Base-by-base conservation (phyloP, 2,329 filamentous ascomycete species). In the Cordyceps cateniannulata region DNA sequence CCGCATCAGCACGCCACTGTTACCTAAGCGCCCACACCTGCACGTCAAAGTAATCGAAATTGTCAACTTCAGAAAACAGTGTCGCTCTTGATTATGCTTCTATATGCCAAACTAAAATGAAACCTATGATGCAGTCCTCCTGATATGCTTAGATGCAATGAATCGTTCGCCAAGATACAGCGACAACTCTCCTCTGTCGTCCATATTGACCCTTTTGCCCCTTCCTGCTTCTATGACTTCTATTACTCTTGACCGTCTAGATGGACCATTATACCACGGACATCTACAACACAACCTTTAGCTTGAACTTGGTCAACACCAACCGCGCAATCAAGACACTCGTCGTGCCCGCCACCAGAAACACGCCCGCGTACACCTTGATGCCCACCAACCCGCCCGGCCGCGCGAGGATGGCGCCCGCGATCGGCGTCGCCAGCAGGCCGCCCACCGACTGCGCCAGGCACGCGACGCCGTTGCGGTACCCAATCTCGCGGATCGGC, bases 401-500 rank as follows among this genome's bases (percentile, higher is more conserved):
- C n/a, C 51, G 54, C 27, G 65, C 55, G 5, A 66, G 59, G 29
- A 68, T 65, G 48, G 61, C 62, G n/a, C 64, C 66, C 3, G 64
- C 65, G 53, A 68, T 67, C 8, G 66, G 66, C 14, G 62, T 62
- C 9, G 65, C 62, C 1, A 62, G 38, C 35, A 67, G 59, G 25
- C 62, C 63, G 9, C 65, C 66, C 8, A 67, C 25, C 14, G 66
- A 61, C 32, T 62, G 55, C 24, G 63, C 44, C 22, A 66, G 50
- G 12, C 59, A 63, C 6, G 63, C 57, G n/a, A 66, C 50, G 25
- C 84, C 84, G 7, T 77, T 81, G 8, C 83, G 74, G 2, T 81
- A 75, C 1, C 84, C 84, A 12, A 85, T 78, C 65, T 83, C 76
- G 3, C 76, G 72, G 47, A 83, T 74, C 55, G 81, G 79, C 0